A percentile compares a stretch with the other conserved stretches of the same genome.
Conservation (phyloP, 306 rosid species). For the Dicorynia guianensis region DNA sequence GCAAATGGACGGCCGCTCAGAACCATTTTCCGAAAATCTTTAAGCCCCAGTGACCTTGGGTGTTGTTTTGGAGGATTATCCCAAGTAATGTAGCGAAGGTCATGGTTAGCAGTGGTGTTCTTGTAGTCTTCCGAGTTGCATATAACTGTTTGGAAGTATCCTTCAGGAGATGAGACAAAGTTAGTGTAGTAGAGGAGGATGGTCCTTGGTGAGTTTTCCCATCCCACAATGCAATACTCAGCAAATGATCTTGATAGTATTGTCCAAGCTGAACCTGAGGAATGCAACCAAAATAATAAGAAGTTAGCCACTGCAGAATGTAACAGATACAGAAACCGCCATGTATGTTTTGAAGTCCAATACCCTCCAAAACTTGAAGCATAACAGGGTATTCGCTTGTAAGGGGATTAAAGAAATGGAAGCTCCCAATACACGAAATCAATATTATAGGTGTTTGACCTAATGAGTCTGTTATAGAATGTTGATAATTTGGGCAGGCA, state of each 20-base stretch:
- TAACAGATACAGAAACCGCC: background rate
- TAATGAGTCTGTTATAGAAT: too few relatives aligned
- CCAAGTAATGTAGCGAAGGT: constrained; percentile 91
- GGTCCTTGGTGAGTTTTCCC: constrained; percentile 95
- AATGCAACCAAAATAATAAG: constrained; percentile 11
- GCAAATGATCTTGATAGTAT: constrained; percentile 85
- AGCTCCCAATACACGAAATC: too few relatives aligned
- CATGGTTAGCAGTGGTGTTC: constrained; percentile 85
- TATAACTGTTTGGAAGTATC: constrained; percentile 84
- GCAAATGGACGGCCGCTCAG: constrained; percentile 84
- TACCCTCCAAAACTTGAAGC: background rate
- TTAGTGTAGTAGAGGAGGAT: constrained; percentile 93
- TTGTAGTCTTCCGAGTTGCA: constrained; percentile 77
- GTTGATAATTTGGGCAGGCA: too few relatives aligned
- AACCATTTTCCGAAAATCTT: constrained; percentile 65
- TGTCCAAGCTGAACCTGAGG: constrained; percentile 95
- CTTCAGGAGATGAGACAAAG: constrained; percentile 92
- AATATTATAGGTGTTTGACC: too few relatives aligned
- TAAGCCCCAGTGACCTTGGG: constrained; percentile 75
- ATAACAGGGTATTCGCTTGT: too few relatives aligned
- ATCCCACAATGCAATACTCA: constrained; percentile 81
- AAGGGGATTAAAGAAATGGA: too few relatives aligned
- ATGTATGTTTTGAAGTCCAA: constrained; percentile 12
- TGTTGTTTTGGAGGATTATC: constrained; percentile 95
- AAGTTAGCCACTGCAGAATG: too few relatives aligned